Evolutionary conservation across 2,329 filamentous ascomycete species (phyloP).

Genomic region (Tolypocladium nubicola): DNA sequence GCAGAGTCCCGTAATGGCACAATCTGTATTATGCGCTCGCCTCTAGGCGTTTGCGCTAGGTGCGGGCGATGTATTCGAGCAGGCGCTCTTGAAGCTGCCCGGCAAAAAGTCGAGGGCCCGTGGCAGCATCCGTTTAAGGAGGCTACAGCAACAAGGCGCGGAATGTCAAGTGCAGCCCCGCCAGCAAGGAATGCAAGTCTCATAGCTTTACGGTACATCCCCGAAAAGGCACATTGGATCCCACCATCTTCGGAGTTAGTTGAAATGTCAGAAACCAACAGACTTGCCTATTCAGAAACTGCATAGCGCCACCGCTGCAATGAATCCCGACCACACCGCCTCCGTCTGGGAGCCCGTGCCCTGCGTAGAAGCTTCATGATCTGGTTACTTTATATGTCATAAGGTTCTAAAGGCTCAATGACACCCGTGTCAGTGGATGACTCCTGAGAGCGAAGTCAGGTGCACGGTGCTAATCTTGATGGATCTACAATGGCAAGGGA

Average conservation of each 20-base stretch:
- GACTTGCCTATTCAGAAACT: neutral
- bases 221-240: neutral
- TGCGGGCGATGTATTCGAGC: too few relatives aligned
- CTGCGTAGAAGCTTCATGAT: constrained; percentile 22
- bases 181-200: neutral
- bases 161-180: neutral
- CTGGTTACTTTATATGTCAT: constrained; percentile 16
- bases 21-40: too few relatives aligned
- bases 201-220: too few relatives aligned
- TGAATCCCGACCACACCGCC: neutral
- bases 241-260: neutral
- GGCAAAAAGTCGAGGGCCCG: too few relatives aligned
- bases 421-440: neutral
- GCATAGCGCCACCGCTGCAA: neutral
- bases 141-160: too few relatives aligned
- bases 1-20: too few relatives aligned
- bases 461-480: neutral
- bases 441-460: neutral
- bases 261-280: neutral
- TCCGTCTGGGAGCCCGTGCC: constrained; percentile 14
- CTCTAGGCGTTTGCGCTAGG: too few relatives aligned
- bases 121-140: too few relatives aligned
- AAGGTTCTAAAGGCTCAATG: neutral
- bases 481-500: neutral
- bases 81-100: too few relatives aligned